Evolutionary conservation across 169 alveolate genomes (phyloP), one percentile per base, ranked within the genome.

Genomic region (Cyclospora cayetanensis): DNA sequence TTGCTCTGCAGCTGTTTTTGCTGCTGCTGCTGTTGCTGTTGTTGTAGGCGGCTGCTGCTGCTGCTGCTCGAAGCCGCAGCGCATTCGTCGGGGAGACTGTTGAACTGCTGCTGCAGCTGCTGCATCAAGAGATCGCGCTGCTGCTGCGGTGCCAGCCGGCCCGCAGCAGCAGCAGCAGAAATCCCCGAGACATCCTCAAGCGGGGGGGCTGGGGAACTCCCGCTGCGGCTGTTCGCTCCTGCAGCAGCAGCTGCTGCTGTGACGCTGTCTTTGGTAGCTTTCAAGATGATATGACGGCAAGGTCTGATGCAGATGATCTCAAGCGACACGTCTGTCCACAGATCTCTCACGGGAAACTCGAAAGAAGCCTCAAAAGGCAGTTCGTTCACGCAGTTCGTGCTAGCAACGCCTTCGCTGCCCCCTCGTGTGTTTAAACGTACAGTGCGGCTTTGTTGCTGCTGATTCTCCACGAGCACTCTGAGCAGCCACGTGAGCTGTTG

Each of bases 401-500:
- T 66, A 22, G 46, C 34, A 22, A 37, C 34, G 46, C 77, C 34
- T 1, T 31, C 27, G 70, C 70, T 55, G n/a, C n/a, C n/a, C n/a
- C n/a, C n/a, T n/a, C n/a, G n/a, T 25, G 27, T 55, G 77, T 42
- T 66, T 22, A 66, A 42, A 29, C 77, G 77, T 27, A 46, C 50
- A 29, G 74, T 53, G 50, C 80, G 83, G 29, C 91, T 84, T 7
- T 72, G 35, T 34, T 84, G 91, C 68, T 84, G 65, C 68, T 65
- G 91, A 37, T 84, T 84, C 63, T 84, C 91, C 50, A 84, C 83
- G 25, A 31, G 82, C 7, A 41, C 68, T 20, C 68, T 65, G 15
- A 72, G 25, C 91, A 53, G 72, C 91, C 91, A 84, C 41, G 70
- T 22, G 20, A 84, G 82, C 79, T 84, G 91, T 68, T 84, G 91